Conservation (phyloP, 768 basidiomycete genomes). For the Serendipita vermifera region DNA sequence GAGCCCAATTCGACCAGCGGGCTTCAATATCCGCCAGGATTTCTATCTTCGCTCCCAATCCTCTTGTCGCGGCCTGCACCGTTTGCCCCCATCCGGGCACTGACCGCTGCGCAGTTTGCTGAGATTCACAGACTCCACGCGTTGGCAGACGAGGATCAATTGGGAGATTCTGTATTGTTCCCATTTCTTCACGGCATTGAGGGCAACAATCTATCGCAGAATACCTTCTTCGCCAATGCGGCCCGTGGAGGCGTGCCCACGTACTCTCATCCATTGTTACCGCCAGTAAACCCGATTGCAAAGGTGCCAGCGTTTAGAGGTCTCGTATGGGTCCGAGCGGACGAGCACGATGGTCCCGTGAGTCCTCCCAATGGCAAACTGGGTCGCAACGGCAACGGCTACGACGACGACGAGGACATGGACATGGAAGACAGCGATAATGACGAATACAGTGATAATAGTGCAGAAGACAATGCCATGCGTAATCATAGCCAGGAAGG, state of each 20-base stretch:
- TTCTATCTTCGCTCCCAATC: constrained; percentile 21
- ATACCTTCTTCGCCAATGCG: constrained; percentile 48
- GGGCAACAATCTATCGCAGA: constrained; percentile 65
- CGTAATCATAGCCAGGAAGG: constrained; percentile 18
- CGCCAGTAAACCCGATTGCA: constrained; percentile 7
- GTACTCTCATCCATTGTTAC: constrained; percentile 1
- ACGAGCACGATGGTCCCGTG: constrained; percentile 31
- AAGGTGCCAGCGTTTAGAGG: constrained; percentile 45
- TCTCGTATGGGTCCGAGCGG: constrained; percentile 72
- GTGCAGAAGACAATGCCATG: constrained; percentile 16
- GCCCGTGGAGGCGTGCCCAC: background rate
- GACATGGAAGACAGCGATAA: constrained; percentile 21
- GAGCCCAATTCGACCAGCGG: constrained; percentile 11
- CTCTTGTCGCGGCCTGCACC: constrained; percentile 27
- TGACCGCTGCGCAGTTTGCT: constrained; percentile 39
- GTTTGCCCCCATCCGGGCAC: constrained; percentile 30
- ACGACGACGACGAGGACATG: constrained; percentile 21
- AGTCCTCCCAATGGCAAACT: constrained; percentile 25
- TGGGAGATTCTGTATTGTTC: constrained; percentile 57
- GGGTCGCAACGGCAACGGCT: constrained; percentile 21
- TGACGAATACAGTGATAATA: constrained; percentile 1
- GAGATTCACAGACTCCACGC: constrained; percentile 49
- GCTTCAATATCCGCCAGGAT: constrained; percentile 18
- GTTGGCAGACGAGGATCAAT: constrained; percentile 47
- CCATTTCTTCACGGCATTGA: constrained; percentile 84